These are phyloP conservation scores for Microcyclosporella mali DNA, from an alignment of 2,329 filamentous ascomycete species.

Conservation along the genomic window DNA sequence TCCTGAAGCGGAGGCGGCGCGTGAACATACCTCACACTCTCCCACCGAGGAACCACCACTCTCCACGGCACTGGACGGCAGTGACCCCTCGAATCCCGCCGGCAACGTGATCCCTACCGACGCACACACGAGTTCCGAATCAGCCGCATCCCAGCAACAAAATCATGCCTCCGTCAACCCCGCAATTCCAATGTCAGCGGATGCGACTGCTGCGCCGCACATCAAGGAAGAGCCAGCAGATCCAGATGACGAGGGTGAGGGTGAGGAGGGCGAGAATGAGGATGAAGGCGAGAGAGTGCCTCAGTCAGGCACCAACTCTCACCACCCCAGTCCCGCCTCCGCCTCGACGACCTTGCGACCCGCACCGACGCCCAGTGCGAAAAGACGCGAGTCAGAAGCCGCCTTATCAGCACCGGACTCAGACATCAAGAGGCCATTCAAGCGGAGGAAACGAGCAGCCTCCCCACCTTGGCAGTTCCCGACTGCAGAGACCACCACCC, in stretches of 20 bases:
- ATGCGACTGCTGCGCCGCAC: background rate
- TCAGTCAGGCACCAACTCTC: constrained; percentile 2
- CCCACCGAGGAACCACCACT: too few relatives aligned
- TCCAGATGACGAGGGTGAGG: background rate
- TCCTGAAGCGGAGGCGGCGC: too few relatives aligned
- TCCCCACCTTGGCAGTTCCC: constrained; percentile 32
- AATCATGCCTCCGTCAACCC: constrained; percentile 5
- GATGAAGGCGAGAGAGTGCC: background rate
- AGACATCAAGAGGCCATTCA: constrained; percentile 35
- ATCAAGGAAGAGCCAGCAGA: constrained; percentile 8
- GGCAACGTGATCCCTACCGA: too few relatives aligned
- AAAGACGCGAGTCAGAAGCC: constrained; percentile 25
- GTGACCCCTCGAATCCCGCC: too few relatives aligned
- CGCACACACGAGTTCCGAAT: too few relatives aligned
- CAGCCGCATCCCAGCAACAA: too few relatives aligned
- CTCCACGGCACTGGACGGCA: too few relatives aligned
- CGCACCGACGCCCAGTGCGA: constrained; percentile 24
- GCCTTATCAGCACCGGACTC: constrained; percentile 14
- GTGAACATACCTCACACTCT: too few relatives aligned
- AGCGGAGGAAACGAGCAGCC: constrained; percentile 53
- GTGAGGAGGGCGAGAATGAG: too few relatives aligned
- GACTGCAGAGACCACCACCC: constrained; percentile 23
- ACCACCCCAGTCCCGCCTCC: too few relatives aligned
- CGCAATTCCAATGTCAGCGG: constrained; percentile 2
- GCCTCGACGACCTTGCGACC: constrained; percentile 18